Evolutionary conservation across 108 stramenopile species (phyloP).

Genomic region (Nitzschia sp.): DNA sequence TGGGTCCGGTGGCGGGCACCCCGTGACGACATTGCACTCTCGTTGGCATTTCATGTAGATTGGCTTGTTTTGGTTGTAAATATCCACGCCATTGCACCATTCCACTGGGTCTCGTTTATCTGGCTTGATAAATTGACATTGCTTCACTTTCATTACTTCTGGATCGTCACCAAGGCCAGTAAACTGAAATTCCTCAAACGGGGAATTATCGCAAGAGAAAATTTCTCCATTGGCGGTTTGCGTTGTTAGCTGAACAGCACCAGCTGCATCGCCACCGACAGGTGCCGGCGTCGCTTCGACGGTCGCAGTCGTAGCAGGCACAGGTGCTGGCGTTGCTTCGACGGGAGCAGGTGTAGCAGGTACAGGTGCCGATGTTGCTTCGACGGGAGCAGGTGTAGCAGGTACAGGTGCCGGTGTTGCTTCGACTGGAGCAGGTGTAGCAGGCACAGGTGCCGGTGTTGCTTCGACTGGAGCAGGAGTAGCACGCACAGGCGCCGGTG

Average conservation of each 20-base stretch:
- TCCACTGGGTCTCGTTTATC: slow-evolving; percentile 3
- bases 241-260: too few relatives aligned
- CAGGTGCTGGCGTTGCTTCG: background rate
- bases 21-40: slow-evolving; percentile 18
- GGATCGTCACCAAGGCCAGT: slow-evolving; percentile 2
- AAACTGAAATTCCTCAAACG: slow-evolving; percentile 1
- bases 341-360: background rate
- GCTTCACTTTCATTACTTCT: background rate
- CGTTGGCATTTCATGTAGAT: slow-evolving; percentile 21
- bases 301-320: background rate
- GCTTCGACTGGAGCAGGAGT: background rate
- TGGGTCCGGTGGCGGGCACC: slow-evolving; percentile 1
- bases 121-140: slow-evolving; percentile 21
- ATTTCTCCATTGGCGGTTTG: background rate
- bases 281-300: background rate
- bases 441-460: background rate
- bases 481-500: background rate
- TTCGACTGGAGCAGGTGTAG: background rate
- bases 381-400: background rate
- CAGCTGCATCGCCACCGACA: background rate
- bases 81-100: slow-evolving; percentile 13
- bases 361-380: slow-evolving; percentile 3
- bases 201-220: slow-evolving; percentile 5
- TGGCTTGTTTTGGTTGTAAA: slow-evolving; percentile 5
- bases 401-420: background rate